Evolutionary conservation across 495 filamentous ascomycete genomes (phyloP).

Genomic region (Trichoderma parareesei): DNA sequence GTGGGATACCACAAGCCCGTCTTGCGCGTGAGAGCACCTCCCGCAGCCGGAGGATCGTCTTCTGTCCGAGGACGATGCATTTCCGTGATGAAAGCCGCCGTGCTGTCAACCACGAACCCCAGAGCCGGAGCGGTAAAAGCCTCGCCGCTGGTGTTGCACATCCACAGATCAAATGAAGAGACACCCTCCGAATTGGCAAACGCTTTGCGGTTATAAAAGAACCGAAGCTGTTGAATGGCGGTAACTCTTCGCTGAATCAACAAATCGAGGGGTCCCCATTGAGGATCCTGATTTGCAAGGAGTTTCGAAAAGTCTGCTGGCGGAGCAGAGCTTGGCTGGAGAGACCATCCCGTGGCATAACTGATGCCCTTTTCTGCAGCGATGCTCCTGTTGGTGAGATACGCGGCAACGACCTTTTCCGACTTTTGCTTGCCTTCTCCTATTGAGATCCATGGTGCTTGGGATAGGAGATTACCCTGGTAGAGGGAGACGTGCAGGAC

Average conservation of each 20-base stretch:
- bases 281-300: neutral
- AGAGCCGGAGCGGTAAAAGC: conserved; percentile 48
- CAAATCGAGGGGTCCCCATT: neutral
- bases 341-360: neutral
- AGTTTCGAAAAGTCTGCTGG: neutral
- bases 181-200: conserved; percentile 31
- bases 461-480: conserved; percentile 24
- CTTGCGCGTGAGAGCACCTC: neutral
- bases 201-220: conserved; percentile 45
- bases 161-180: conserved; percentile 54
- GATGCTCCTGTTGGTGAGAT: conserved; percentile 60
- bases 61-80: neutral
- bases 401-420: conserved; percentile 38
- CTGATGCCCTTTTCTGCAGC: conserved; percentile 43
- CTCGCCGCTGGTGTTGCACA: conserved; percentile 42
- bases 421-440: conserved; percentile 11
- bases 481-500: conserved; percentile 61
- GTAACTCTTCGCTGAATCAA: conserved; percentile 46
- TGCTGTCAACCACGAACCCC: conserved; percentile 50
- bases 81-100: conserved; percentile 20
- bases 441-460: conserved; percentile 24
- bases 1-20: conserved; percentile 67
- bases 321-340: neutral
- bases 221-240: conserved; percentile 45
- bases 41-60: neutral